These are phyloP conservation scores for Monosporascus sp. DNA, from an alignment of 2,329 filamentous ascomycete species.

Conservation along the genomic window DNA sequence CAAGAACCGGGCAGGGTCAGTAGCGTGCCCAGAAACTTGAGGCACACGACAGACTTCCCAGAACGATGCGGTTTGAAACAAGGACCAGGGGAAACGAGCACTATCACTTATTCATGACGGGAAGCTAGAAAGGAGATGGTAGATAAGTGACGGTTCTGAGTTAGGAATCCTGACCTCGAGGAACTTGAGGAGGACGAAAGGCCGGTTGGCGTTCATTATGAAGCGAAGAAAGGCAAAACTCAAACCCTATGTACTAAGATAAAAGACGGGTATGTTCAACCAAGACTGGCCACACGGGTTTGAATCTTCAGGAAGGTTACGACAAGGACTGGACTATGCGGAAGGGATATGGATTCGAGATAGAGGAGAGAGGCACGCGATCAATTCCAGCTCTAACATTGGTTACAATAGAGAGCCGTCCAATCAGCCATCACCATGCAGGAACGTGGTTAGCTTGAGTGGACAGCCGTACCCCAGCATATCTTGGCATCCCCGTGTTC, in stretches of 20 bases:
- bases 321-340: too few species aligned
- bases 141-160: not conserved
- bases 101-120: not conserved
- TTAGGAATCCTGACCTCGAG: too few species aligned
- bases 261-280: not conserved
- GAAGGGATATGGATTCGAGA: not conserved
- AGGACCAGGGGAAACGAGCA: not conserved
- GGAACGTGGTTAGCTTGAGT: constrained; percentile 24
- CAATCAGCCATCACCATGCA: constrained; percentile 12
- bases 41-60: not conserved
- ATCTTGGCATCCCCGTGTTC: not conserved
- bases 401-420: constrained; percentile 10
- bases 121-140: not conserved
- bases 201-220: not conserved
- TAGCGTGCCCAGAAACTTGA: not conserved
- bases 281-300: not conserved
- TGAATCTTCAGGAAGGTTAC: too few species aligned
- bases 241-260: not conserved
- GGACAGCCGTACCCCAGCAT: constrained; percentile 6
- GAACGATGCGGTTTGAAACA: not conserved
- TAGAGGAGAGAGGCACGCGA: constrained; percentile 24
- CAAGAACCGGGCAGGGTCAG: not conserved
- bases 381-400: constrained; percentile 24
- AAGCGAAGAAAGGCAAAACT: not conserved
- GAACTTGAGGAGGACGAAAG: not conserved